A percentile compares a stretch with the other conserved stretches of the same genome.
phyloP scores from a whole-genome alignment of 495 filamentous ascomycete genomes.

The Oleoguttula mirabilis region DNA sequence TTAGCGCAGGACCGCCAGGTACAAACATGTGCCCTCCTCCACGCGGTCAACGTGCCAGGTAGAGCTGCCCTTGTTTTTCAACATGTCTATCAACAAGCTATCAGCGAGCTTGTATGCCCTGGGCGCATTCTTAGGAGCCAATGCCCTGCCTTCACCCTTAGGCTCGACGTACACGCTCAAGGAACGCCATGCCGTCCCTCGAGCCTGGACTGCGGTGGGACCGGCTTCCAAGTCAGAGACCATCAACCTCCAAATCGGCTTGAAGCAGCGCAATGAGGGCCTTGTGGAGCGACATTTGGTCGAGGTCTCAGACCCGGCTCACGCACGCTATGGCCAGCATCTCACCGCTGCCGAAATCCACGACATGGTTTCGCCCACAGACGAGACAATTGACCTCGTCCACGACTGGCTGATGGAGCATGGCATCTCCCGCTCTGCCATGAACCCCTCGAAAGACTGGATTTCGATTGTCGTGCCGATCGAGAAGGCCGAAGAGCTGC shows the following conservation, averaged over 20 bases:
- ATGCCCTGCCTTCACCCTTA: not conserved
- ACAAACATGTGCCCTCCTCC: not conserved
- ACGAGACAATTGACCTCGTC: slow-evolving; percentile 28
- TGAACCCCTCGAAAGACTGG: slow-evolving; percentile 34
- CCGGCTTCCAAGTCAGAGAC: slow-evolving; percentile 32
- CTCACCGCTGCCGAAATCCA: slow-evolving; percentile 28
- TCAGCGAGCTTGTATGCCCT: not conserved
- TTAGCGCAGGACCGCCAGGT: too few species aligned
- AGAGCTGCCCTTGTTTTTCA: not conserved
- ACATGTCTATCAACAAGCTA: not conserved
- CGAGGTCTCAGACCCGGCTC: slow-evolving; percentile 36
- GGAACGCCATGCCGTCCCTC: slow-evolving; percentile 39
- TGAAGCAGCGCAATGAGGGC: slow-evolving; percentile 34
- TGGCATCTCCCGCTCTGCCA: slow-evolving; percentile 22
- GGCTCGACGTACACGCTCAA: slow-evolving; percentile 30
- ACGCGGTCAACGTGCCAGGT: not conserved
- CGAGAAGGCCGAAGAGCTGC: slow-evolving; percentile 28
- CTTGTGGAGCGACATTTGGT: slow-evolving; percentile 33
- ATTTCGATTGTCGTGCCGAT: slow-evolving; percentile 31
- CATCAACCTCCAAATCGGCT: slow-evolving; percentile 32
- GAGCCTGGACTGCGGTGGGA: slow-evolving; percentile 35
- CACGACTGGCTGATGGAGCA: slow-evolving; percentile 34
- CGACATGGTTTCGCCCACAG: slow-evolving; percentile 27
- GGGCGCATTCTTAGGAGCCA: not conserved
- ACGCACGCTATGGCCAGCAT: slow-evolving; percentile 32